Conservation (phyloP, 75 land plant species). For the Cunninghamia lanceolata region DNA sequence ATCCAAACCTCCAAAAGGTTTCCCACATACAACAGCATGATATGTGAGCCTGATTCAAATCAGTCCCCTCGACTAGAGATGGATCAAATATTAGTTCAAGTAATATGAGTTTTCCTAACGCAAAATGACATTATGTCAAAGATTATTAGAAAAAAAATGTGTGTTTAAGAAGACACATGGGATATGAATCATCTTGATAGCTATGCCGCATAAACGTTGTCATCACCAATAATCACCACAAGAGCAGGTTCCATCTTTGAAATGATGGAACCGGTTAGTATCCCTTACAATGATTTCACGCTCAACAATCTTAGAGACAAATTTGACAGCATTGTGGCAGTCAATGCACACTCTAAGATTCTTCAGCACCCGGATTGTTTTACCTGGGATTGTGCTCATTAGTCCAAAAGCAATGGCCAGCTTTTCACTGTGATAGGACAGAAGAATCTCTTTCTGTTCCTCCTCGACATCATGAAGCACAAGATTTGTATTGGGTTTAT, state of each 20-base stretch:
- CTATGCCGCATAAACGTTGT: background rate
- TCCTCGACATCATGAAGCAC: slow-evolving; percentile 6
- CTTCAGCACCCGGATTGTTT: slow-evolving; percentile 17
- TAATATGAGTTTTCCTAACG: background rate
- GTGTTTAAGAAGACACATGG: background rate
- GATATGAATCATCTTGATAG: background rate
- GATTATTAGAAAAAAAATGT: background rate
- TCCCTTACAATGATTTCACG: slow-evolving; percentile 30
- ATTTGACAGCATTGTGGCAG: slow-evolving; percentile 23
- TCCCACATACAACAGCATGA: background rate
- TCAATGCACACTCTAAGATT: slow-evolving; percentile 22
- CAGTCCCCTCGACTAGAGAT: background rate
- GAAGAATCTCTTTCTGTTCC: slow-evolving; percentile 4
- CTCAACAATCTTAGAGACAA: slow-evolving; percentile 17
- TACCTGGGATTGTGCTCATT: slow-evolving; percentile 21
- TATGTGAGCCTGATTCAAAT: background rate
- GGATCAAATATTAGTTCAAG: background rate
- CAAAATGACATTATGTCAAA: background rate
- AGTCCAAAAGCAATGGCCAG: slow-evolving; percentile 37
- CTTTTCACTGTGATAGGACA: slow-evolving; percentile 23
- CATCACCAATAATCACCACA: slow-evolving; percentile 14
- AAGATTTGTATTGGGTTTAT: background rate
- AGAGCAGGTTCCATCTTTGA: slow-evolving; percentile 28
- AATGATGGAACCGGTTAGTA: slow-evolving; percentile 24
- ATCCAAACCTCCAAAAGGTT: background rate